phyloP scores from a whole-genome alignment of 148 eudicot species.

The Camellia lanceoleosa region DNA sequence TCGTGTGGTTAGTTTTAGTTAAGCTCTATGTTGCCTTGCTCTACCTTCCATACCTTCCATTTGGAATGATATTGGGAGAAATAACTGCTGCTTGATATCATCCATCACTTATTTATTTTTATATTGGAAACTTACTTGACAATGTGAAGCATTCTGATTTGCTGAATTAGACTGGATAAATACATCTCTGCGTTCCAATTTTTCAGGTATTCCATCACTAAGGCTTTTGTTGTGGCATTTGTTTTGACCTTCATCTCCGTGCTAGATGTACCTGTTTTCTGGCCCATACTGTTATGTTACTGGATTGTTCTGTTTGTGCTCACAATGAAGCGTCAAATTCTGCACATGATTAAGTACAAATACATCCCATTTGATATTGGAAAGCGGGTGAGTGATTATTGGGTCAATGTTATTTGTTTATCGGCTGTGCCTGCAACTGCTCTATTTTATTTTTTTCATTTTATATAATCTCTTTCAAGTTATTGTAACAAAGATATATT shows the following conservation, averaged over 20 bases:
- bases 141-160: background rate
- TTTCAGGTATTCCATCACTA: conserved; percentile 65
- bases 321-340: conserved; percentile 79
- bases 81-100: background rate
- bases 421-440: background rate
- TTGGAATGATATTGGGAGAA: background rate
- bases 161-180: background rate
- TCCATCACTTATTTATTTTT: background rate
- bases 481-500: background rate
- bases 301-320: conserved; percentile 67
- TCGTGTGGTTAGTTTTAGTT: no score
- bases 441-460: background rate
- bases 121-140: background rate
- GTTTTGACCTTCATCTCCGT: conserved; percentile 54
- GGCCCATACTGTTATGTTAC: conserved; percentile 66
- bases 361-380: conserved; percentile 71
- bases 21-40: background rate
- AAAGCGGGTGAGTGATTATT: conserved; percentile 52
- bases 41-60: background rate
- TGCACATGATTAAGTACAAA: conserved; percentile 79
- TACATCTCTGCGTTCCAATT: background rate
- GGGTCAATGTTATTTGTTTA: background rate
- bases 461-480: background rate
- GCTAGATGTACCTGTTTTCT: conserved; percentile 65
- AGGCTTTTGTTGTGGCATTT: conserved; percentile 55